Conservation (phyloP, 257 asterid genomes). For the Nicotiana paniculata region DNA sequence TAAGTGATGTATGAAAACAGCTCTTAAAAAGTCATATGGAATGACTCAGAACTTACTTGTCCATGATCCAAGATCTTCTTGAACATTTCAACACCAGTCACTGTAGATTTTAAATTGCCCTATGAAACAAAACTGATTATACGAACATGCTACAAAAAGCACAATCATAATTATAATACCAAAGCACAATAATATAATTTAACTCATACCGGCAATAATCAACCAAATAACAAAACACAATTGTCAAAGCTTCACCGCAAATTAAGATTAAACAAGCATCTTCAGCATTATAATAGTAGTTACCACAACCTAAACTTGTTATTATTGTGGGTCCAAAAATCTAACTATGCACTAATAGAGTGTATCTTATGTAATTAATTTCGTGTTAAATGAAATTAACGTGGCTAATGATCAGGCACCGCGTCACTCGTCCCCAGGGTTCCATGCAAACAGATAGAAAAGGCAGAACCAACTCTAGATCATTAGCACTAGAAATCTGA, state of each 20-base stretch:
- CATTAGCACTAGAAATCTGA: neutral
- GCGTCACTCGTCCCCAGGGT: neutral
- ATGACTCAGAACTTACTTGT: conserved; percentile 44
- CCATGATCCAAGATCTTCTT: conserved; percentile 90
- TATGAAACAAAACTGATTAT: conserved; percentile 24
- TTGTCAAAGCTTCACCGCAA: neutral
- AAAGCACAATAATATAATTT: neutral
- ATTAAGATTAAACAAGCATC: neutral
- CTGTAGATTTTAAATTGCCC: conserved; percentile 77
- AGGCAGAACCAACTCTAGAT: neutral
- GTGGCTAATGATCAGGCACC: neutral
- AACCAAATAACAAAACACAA: neutral
- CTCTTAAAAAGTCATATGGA: neutral
- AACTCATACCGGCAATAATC: neutral
- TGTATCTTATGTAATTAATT: too few relatives aligned
- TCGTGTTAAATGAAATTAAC: neutral
- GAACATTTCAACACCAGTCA: conserved; percentile 99
- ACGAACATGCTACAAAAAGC: neutral
- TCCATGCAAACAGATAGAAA: neutral
- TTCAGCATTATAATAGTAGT: neutral
- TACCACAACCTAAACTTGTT: neutral
- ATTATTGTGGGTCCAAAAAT: neutral
- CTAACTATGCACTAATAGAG: too few relatives aligned
- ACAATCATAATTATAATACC: neutral
- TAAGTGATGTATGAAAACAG: neutral